Conservation (phyloP, 2,329 filamentous ascomycete species). For the Nigrograna mackinnonii region DNA sequence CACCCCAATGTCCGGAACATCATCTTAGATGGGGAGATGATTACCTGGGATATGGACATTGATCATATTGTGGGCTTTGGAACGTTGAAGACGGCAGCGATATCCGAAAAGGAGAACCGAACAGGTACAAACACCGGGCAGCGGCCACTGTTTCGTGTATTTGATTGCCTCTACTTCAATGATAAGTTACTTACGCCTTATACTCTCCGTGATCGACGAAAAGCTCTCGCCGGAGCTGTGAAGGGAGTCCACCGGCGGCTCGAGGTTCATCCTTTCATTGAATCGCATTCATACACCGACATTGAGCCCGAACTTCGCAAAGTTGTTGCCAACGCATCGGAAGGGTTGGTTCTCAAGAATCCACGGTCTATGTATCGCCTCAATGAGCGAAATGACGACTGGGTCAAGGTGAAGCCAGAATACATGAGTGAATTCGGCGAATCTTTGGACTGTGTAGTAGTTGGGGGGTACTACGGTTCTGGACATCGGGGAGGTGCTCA, state of each 20-base stretch:
- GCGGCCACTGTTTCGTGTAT: constrained; percentile 80
- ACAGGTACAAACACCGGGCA: constrained; percentile 60
- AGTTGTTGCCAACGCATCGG: constrained; percentile 83
- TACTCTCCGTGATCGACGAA: constrained; percentile 77
- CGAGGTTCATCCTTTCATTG: constrained; percentile 76
- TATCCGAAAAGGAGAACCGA: constrained; percentile 77
- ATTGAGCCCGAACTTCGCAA: constrained; percentile 80
- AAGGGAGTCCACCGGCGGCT: constrained; percentile 73
- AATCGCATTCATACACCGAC: constrained; percentile 67
- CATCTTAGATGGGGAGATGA: constrained; percentile 97
- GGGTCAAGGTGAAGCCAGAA: constrained; percentile 98
- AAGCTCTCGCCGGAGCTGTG: constrained; percentile 73
- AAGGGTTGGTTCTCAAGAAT: constrained; percentile 93
- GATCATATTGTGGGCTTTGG: constrained; percentile 89
- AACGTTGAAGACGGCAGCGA: constrained; percentile 86
- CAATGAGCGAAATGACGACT: constrained; percentile 90
- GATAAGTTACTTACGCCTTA: constrained; percentile 78
- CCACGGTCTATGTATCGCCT: constrained; percentile 83
- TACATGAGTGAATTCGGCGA: constrained; percentile 98
- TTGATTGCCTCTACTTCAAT: constrained; percentile 91
- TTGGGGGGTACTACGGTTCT: constrained; percentile 92
- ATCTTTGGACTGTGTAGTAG: constrained; percentile 83
- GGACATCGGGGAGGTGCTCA: constrained; percentile 81
- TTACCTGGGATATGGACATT: constrained; percentile 89
- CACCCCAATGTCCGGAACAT: constrained; percentile 76